Base-by-base conservation (phyloP, 495 filamentous ascomycete genomes). In the Entonaema liquescens region DNA sequence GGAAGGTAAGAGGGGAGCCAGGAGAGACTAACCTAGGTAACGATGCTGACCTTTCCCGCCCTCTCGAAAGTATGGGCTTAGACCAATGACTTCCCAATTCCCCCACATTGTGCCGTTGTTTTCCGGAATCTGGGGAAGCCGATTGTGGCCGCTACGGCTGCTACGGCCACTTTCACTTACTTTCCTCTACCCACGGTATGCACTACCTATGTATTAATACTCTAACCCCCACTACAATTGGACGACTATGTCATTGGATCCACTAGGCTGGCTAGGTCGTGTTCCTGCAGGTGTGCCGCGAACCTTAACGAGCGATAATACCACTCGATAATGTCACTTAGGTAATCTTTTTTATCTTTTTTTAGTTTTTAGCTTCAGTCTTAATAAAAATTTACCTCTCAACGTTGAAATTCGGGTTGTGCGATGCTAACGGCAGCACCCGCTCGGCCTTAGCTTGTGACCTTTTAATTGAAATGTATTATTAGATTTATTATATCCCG, bases 41-140 rank as follows among this genome's bases (percentile, higher is more conserved):
- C 35, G n/a, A 42, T 65, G 56, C 68, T 71, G 21, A 71, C 57
- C 56, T 67, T 67, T 67, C 49, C 56, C 64, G 35, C 42, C 25
- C 23, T 38, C 28, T 15, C 29, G 28, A 26, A 55, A 23, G 5
- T 28, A 28, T 5, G 12, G 19, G 25, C 3, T 17, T 33, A 1
- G 15, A 62, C 17, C 62, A 47, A 67, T 59, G 65, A 61, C 28
- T 59, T 63, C 56, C 56, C 28, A 53, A 68, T 59, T 69, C 66
- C 75, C 71, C 73, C 75, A 76, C 75, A 74, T 70, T 59, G 40
- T 62, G 19, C 75, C 75, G 75, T 54, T 33, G 62, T 11, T 77
- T 76, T 68, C 75, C 75, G 75, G 50, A 65, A 65, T 72, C 73
- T 74, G 75, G 75, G 75, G 72, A 72, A 70, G 73, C 75, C 75